A percentile compares a stretch with the other conserved stretches of the same genome.
phyloP scores from a whole-genome alignment of 1,284 basidiomycete genomes.

The Exobasidium cylindrosporum region DNA sequence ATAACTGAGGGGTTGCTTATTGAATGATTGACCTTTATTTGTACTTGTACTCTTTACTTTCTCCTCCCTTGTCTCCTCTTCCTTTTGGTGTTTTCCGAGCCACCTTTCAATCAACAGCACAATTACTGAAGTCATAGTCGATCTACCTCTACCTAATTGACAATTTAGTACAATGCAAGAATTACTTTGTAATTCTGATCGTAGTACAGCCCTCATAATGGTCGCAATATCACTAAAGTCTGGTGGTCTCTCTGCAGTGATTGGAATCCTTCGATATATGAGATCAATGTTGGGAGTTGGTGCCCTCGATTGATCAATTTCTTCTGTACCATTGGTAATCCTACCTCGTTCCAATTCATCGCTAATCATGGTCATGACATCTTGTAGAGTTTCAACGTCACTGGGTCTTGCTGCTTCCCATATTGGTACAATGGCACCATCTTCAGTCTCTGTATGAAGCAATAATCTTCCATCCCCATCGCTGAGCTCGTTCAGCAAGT shows the following conservation, averaged over 20 bases:
- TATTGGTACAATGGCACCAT: constrained; percentile 85
- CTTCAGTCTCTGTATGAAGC: constrained; percentile 82
- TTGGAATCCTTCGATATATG: constrained; percentile 79
- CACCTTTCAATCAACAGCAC: constrained; percentile 82
- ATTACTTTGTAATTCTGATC: constrained; percentile 65
- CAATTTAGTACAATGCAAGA: constrained; percentile 88
- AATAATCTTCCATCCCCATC: constrained; percentile 82
- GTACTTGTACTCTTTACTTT: background rate
- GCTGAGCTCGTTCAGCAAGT: constrained; percentile 78
- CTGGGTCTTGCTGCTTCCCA: constrained; percentile 86
- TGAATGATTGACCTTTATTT: background rate
- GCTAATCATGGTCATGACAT: constrained; percentile 68
- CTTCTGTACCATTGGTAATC: background rate
- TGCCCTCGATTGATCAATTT: background rate
- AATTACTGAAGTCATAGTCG: constrained; percentile 83
- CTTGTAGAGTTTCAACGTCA: constrained; percentile 79
- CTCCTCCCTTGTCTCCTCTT: constrained; percentile 6
- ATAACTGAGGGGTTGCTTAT: constrained; percentile 31
- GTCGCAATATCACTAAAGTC: constrained; percentile 55
- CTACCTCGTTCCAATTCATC: constrained; percentile 19
- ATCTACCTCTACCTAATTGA: constrained; percentile 91
- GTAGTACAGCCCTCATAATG: constrained; percentile 76
- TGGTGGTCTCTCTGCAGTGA: constrained; percentile 67
- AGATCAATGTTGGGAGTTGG: constrained; percentile 64
- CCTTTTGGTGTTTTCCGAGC: constrained; percentile 61